These are phyloP conservation scores for Stephanodiscus minutulus DNA, from an alignment of 108 stramenopile genomes.

Conservation along the genomic window DNA sequence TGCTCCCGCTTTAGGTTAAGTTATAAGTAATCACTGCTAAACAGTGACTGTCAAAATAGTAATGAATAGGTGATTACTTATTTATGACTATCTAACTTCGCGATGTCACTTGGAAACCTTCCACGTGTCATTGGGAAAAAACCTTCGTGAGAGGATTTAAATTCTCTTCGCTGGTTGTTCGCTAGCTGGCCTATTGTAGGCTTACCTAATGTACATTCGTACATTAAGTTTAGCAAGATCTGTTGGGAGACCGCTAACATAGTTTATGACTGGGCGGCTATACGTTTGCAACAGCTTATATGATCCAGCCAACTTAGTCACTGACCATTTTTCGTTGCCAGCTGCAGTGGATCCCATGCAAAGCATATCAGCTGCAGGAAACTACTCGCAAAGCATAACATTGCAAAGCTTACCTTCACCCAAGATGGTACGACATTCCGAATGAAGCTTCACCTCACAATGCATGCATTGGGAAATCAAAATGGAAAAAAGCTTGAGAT, in stretches of 20 bases:
- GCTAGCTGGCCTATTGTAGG: too few species aligned
- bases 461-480: background rate
- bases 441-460: background rate
- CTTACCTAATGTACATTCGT: too few species aligned
- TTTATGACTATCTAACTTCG: too few species aligned
- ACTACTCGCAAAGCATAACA: background rate
- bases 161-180: too few species aligned
- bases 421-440: slow-evolving; percentile 3
- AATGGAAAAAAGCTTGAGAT: background rate
- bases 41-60: too few species aligned
- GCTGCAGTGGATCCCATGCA: background rate
- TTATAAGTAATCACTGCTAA: too few species aligned
- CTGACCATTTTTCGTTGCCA: background rate
- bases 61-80: too few species aligned
- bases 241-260: background rate
- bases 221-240: too few species aligned
- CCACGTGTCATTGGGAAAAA: too few species aligned
- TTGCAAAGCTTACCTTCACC: background rate
- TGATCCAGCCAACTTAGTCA: background rate
- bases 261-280: slow-evolving; percentile 2
- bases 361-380: background rate
- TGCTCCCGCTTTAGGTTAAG: too few species aligned
- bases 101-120: too few species aligned
- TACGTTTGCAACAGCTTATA: background rate
- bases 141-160: too few species aligned